Base-by-base conservation (phyloP, 257 asterid species). In the Cordia subcordata region DNA sequence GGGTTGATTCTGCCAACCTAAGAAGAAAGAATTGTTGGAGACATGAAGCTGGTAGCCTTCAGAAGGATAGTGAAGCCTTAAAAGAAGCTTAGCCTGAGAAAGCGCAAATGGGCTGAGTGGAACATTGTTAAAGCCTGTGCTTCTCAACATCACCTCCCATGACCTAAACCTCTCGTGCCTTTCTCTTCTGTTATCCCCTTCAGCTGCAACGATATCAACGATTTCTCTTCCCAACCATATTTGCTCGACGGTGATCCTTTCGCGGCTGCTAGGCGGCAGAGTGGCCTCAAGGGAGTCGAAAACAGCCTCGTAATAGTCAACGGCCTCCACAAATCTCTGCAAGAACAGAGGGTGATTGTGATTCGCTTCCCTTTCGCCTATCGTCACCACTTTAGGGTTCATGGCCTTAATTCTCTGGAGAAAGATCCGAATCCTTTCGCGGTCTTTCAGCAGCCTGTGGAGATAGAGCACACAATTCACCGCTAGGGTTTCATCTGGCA, bases 1-100 rank as follows among this genome's bases (percentile, higher is more conserved):
- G 11, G 88, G 94, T 40, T 86, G 94, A 75, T 85, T 86, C 79
- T 93, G 95, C 99, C 99, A 93, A 58, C 99, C 97, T 63, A 93
- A 72, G 80, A 83, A 93, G 82, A 86, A 81, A 13, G 86, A 85
- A 71, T 82, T 77, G 39, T 72, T 76, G 12, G 74, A 62, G 27
- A 82, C 60, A 13, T 79, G 88, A 1, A 93, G 97, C 63, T 85
- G 94, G 59, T 89, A 93, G 0, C 99, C 99, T 23, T 93, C 97
- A 0, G 95, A 93, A 35, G 99, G 99, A 64, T 93, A 93, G 70
- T 93, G 99, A 32, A 93, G 94, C 60, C 96, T 78, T 32, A 93
- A 54, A 18, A 93, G 63, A 20, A 93, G 82, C 74, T 83, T 89
- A 3, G 99, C 99, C 49, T 93, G 99, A 3, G 99, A 89, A 4